A percentile compares a stretch with the other conserved stretches of the same genome.
Evolutionary conservation across 805 yeast genomes (phyloP).

Genomic region (Suhomyces sp.): DNA sequence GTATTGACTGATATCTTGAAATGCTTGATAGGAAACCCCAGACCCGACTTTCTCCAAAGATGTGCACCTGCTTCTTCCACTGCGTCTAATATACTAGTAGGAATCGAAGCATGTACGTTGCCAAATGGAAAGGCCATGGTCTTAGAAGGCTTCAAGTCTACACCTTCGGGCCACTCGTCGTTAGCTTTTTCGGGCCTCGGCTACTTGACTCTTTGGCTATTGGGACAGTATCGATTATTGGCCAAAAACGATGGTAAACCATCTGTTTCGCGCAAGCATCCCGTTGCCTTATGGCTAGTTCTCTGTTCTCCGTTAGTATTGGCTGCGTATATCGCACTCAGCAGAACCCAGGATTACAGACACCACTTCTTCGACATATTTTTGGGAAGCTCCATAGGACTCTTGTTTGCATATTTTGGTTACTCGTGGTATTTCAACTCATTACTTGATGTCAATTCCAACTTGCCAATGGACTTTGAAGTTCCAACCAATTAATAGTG

Average conservation of each 20-base stretch:
- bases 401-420: constrained; percentile 20
- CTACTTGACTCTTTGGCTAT: constrained; percentile 46
- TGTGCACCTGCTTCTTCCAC: constrained; percentile 29
- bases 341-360: constrained; percentile 26
- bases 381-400: constrained; percentile 33
- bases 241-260: constrained; percentile 5
- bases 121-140: constrained; percentile 26
- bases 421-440: constrained; percentile 29
- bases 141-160: constrained; percentile 52
- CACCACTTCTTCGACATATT: constrained; percentile 35
- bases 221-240: constrained; percentile 36
- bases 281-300: constrained; percentile 8
- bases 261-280: neutral
- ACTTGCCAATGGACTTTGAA: constrained; percentile 8
- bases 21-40: constrained; percentile 38
- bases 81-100: constrained; percentile 18
- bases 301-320: constrained; percentile 17
- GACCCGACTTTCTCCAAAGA: constrained; percentile 43
- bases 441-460: constrained; percentile 3
- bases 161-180: constrained; percentile 59
- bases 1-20: constrained; percentile 37
- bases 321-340: constrained; percentile 25
- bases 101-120: constrained; percentile 21
- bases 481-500: neutral
- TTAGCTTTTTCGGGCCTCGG: constrained; percentile 50